Evolutionary conservation across 495 filamentous ascomycete species (phyloP).

Genomic region (Usnea hakonensis): DNA sequence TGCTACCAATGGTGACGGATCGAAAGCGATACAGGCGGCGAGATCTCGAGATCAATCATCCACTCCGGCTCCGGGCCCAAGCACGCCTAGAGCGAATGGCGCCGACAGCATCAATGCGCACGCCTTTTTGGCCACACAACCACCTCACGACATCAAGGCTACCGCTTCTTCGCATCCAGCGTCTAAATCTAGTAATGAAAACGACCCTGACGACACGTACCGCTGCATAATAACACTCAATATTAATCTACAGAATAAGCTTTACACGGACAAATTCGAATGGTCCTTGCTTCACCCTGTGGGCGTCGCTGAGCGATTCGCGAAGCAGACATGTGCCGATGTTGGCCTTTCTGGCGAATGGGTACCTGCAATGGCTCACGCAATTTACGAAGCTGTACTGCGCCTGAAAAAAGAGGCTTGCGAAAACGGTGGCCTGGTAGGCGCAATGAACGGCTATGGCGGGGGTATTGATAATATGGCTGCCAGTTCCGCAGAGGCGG

Average conservation of each 20-base stretch:
- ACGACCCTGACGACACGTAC: constrained; percentile 86
- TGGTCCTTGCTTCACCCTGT: constrained; percentile 93
- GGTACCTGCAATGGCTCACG: constrained; percentile 87
- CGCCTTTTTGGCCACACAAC: constrained; percentile 34
- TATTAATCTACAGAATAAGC: constrained; percentile 83
- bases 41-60: constrained; percentile 46
- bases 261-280: constrained; percentile 97
- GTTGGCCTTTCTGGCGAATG: constrained; percentile 85
- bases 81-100: constrained; percentile 41
- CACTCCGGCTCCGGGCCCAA: constrained; percentile 40
- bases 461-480: constrained; percentile 86
- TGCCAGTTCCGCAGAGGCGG: constrained; percentile 65
- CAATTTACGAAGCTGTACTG: constrained; percentile 92
- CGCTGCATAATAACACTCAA: constrained; percentile 84
- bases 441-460: constrained; percentile 60
- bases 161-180: constrained; percentile 43
- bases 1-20: constrained; percentile 34
- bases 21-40: constrained; percentile 34
- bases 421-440: constrained; percentile 73
- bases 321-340: constrained; percentile 84
- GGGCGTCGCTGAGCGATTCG: constrained; percentile 87
- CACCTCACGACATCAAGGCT: constrained; percentile 39
- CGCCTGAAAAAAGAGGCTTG: constrained; percentile 93
- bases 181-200: constrained; percentile 43
- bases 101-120: constrained; percentile 35